Evolutionary conservation across 1,139 yeast genomes (phyloP).

Genomic region (Geotrichum reessii): DNA sequence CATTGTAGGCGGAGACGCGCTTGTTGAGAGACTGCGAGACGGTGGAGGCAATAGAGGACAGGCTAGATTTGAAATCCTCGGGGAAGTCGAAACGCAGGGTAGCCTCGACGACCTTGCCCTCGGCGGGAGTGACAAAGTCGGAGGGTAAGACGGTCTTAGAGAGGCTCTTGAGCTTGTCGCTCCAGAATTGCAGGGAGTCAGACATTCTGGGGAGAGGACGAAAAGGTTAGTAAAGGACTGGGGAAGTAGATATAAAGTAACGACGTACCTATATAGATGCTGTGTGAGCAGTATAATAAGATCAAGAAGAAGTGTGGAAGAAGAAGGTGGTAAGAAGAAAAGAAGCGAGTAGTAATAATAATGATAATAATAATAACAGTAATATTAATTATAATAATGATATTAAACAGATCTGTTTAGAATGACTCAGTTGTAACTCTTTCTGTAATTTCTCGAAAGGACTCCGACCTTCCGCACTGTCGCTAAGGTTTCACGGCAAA

Average conservation of each 20-base stretch:
- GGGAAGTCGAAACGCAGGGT: constrained; percentile 38
- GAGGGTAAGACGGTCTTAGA: constrained; percentile 84
- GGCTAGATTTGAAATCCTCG: constrained; percentile 18
- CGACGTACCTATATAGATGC: background rate
- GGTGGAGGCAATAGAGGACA: constrained; percentile 20
- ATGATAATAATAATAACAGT: no score
- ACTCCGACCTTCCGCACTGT: no score
- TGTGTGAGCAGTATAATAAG: background rate
- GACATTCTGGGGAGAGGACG: constrained; percentile 14
- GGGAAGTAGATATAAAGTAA: background rate
- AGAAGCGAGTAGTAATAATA: background rate
- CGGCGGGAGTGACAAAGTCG: constrained; percentile 77
- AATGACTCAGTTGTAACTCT: no score
- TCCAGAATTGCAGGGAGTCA: constrained; percentile 50
- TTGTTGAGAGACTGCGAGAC: constrained; percentile 17
- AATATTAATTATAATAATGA: no score
- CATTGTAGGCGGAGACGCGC: constrained; percentile 39
- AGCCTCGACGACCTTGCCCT: constrained; percentile 64
- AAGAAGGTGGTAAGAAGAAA: background rate
- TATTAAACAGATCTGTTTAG: no score
- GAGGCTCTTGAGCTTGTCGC: constrained; percentile 63
- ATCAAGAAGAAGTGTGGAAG: background rate
- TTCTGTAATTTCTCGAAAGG: no score
- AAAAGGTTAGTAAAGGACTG: background rate
- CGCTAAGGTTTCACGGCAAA: no score